Base-by-base conservation (phyloP, 371 early-diverging fungal genomes). In the Mycotypha africana region DNA sequence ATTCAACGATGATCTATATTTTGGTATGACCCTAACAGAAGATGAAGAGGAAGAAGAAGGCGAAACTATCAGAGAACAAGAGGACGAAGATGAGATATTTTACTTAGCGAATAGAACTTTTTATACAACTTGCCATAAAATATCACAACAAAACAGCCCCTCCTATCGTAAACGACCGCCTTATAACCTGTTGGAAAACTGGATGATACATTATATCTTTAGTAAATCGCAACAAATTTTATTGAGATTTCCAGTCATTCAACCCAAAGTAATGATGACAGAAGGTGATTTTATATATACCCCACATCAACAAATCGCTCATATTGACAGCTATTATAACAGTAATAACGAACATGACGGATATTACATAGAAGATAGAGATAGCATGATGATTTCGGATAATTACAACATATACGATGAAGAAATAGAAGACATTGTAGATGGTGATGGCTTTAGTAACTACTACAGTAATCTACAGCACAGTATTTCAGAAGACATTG, bases 241-340 rank as follows among this genome's bases (percentile, higher is more conserved):
- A 14, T 39, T 72, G 4, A 60, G 69, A 20, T 58, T 72, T 32
- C 66, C 66, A 6, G 45, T 56, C 21, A 53, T 60, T 21, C 53
- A 56, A 19, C 67, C 73, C 11, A 57, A 47, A 22, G 73, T 72
- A 14, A 50, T 66, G 39, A 55, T 72, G 38, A 52, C 69, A 20
- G 64, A 64, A 24, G 73, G 68, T 10, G 69, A 72, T 45, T 72
- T 66, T 38, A 72, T 72, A 62, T 68, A 63, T 47, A 72, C 73
- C 17, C 73, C 73, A 19, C 69, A 66, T 33, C 53, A 63, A 34
- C 76, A 53, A 74, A 65, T 5, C 51, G 60, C 9, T 68, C 79
- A 42, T 42, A n/a, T n/a, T n/a, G n/a, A n/a, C n/a, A n/a, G n/a
- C n/a, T n/a, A n/a, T n/a, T n/a, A n/a, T n/a, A n/a, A n/a, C n/a